Evolutionary conservation across 163 green algal genomes (phyloP), one percentile per base, ranked within the genome.

Genomic region (Chloromonas sp.): DNA sequence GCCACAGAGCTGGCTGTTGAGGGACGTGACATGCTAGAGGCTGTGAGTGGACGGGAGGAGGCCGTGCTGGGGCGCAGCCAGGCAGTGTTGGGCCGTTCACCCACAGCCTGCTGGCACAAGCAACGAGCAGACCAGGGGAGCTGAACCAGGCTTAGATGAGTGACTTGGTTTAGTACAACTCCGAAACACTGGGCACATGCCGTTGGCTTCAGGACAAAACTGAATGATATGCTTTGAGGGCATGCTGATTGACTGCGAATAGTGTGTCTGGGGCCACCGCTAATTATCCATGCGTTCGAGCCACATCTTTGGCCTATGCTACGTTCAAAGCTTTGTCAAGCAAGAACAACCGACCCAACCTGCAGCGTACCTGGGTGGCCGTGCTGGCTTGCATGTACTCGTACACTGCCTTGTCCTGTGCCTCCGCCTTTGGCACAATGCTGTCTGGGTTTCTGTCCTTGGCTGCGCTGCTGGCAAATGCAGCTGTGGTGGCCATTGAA

Each of bases 21-120:
- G 58, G 85, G 81, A 5, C 85, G 81, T 80, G 66, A 81, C 8
- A 70, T 36, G 60, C 84, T 86, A 81, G 84, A 85, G 60, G 81
- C 84, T 11, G 86, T 86, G 84, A 84, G 83, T 62, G 87, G 84
- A 0, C 84, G 84, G 2, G 87, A 88, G n/a, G 87, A 85, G 60
- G 85, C 84, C 0, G 87, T 87, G 14, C 60, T 76, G 2, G 87
- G 87, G 1, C 87, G 85, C 3, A 74, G 77, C 57, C 71, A n/a
- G 1, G 84, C 11, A 2, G 76, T 36, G 2, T 57, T 78, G 2
- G 82, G 57, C 36, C 57, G 13, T 36, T 11, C 70, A 70, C 15
- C 76, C n/a, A 81, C 14, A 3, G 58, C 14, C 13, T 11, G 76
- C 76, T 81, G 76, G 13, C 36, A 81, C 76, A 81, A 36, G 76